Percentiles rank a stretch among this genome's conserved stretches.
Conservation (phyloP, 441 rosid species). For the Pelargonium fulgidum region DNA sequence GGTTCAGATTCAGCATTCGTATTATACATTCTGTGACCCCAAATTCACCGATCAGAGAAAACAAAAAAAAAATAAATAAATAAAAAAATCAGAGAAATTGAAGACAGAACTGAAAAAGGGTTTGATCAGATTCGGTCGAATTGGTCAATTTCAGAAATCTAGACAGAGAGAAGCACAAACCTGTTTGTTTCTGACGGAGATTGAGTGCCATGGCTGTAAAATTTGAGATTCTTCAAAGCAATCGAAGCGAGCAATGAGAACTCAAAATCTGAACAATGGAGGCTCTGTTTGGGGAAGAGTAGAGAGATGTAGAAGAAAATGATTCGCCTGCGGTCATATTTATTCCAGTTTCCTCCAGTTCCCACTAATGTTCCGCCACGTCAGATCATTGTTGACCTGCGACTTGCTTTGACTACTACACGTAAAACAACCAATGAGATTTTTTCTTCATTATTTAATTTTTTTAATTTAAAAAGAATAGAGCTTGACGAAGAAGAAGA, state of each 20-base stretch:
- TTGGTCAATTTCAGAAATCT: neutral
- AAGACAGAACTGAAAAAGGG: neutral
- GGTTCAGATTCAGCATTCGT: constrained; percentile 90
- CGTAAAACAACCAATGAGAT: neutral
- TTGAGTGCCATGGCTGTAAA: constrained; percentile 63
- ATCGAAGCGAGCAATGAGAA: neutral
- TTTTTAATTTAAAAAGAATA: no score
- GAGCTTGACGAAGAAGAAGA: neutral
- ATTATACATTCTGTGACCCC: constrained; percentile 60
- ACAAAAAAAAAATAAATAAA: neutral
- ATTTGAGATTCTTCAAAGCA: constrained; percentile 8
- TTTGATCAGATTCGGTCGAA: neutral
- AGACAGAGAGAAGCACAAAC: constrained; percentile 21
- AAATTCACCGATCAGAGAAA: constrained; percentile 18
- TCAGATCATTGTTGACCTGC: neutral
- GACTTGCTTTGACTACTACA: neutral
- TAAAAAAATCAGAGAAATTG: neutral
- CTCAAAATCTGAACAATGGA: neutral
- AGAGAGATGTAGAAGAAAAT: neutral
- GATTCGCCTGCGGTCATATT: neutral
- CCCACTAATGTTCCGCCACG: neutral
- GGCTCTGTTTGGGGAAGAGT: neutral
- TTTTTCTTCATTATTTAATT: neutral
- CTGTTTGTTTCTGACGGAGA: constrained; percentile 89
- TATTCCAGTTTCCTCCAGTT: neutral